Base-by-base conservation (phyloP, 148 eudicot genomes). In the Heliosperma pusillum region DNA sequence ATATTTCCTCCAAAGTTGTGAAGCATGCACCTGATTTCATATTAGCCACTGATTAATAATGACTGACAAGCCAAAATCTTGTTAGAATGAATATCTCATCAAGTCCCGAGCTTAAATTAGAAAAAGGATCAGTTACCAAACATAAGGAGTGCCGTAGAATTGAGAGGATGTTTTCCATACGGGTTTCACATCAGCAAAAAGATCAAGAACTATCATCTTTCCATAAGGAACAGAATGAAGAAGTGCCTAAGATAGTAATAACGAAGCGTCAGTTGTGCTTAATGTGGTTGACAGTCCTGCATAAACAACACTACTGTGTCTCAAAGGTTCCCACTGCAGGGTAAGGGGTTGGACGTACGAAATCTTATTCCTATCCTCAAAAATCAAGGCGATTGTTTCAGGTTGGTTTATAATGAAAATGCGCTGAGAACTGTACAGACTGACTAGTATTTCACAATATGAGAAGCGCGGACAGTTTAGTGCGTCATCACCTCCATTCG, bases 1-100 rank as follows among this genome's bases (percentile, higher is more conserved):
- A 95, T 86, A 74, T 95, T 95, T 73, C 96, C 99, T 60, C 99
- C 99, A 83, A 95, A 95, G 88, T 95, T 95, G 78, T 95, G 99
- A 79, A 95, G 84, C 99, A 95, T 95, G 85, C 99, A 95, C 99
- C 99, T 95, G 83, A 56, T 74, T 40, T 59, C 33, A 83, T 73
- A 76, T 60, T 12, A 60, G 67, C 58, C 26, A 62, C 47, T n/a
- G 42, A 62, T 66, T 7, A 21, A 60, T 66, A 15, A 53, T 2
- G 24, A 52, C 58, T 33, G 16, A 70, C 44, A 47, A 65, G 57
- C 73, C 71, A 17, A 77, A 55, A 59, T 22, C n/a, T 24, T 2
- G 33, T 50, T 44, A n/a, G 19, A 19, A 69, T 26, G 73, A 69
- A 76, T 15, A 42, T 58, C 30, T 67, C 65, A 66, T 16, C 67